phyloP scores from a whole-genome alignment of 192 early-diverging fungal species.

The Backusella luteola region DNA sequence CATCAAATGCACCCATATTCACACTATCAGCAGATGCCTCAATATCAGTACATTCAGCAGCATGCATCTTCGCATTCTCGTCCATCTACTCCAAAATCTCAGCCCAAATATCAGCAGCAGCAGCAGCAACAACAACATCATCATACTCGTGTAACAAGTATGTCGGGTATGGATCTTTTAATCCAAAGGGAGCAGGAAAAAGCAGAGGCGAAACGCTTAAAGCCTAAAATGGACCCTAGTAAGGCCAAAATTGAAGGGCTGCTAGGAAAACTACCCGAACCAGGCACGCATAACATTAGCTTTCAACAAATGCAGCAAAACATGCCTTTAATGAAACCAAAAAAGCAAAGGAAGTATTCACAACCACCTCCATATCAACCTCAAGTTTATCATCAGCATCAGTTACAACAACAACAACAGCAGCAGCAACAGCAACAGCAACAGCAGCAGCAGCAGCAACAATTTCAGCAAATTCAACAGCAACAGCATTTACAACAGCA shows the following conservation, averaged over 20 bases:
- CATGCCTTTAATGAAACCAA: slow-evolving; percentile 10
- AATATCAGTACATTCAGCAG: slow-evolving; percentile 12
- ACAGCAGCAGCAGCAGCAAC: background rate
- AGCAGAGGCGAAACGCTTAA: slow-evolving; percentile 12
- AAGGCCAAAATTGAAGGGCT: slow-evolving; percentile 32
- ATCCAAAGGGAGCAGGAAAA: slow-evolving; percentile 33
- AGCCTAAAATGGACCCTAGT: slow-evolving; percentile 16
- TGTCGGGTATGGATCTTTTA: slow-evolving; percentile 38
- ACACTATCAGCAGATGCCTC: slow-evolving; percentile 7
- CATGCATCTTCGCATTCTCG: slow-evolving; percentile 1
- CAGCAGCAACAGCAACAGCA: background rate
- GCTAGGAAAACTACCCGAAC: slow-evolving; percentile 31
- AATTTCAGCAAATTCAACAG: background rate
- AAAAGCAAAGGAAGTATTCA: background rate
- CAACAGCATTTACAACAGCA: background rate
- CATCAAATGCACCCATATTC: slow-evolving; percentile 5
- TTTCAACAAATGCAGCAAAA: slow-evolving; percentile 34
- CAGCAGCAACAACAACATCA: slow-evolving; percentile 20
- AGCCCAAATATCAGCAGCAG: background rate
- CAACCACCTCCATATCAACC: background rate
- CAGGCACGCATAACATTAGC: slow-evolving; percentile 29
- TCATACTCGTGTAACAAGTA: slow-evolving; percentile 5
- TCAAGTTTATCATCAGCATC: background rate
- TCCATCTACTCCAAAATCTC: background rate
- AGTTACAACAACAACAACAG: background rate